Percentiles rank a stretch among this genome's conserved stretches.
These are phyloP conservation scores for Dendrobium huoshanense DNA, from an alignment of 106 monocot species.

Conservation along the genomic window DNA sequence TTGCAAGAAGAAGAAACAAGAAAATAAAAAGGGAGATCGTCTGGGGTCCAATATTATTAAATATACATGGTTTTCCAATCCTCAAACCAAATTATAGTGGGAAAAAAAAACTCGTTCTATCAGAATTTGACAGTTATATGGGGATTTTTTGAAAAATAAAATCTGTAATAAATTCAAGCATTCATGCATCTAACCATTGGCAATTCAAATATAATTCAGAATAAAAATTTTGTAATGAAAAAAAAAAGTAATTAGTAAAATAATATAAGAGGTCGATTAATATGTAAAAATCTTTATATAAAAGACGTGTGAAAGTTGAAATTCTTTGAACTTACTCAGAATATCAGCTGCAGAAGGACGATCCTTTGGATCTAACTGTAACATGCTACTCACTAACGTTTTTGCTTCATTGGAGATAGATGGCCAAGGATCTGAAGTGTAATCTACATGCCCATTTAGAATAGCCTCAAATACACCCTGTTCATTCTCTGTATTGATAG, in stretches of 20 bases:
- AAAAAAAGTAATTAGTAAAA: not conserved
- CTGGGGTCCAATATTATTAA: not conserved
- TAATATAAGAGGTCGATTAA: not conserved
- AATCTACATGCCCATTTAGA: conserved; percentile 52
- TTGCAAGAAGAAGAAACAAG: not conserved
- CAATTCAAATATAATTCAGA: not conserved
- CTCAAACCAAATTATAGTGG: not conserved
- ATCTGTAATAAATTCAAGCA: not conserved
- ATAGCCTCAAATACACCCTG: conserved; percentile 63
- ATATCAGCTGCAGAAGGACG: conserved; percentile 55
- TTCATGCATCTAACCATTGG: not conserved
- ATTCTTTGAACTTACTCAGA: conserved; percentile 36
- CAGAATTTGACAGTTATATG: not conserved
- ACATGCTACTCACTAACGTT: conserved; percentile 63
- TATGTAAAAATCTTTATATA: not conserved
- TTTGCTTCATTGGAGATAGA: conserved; percentile 74
- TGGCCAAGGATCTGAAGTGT: conserved; percentile 67
- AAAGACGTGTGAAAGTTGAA: not conserved
- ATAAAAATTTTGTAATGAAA: not conserved
- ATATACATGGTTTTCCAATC: not conserved
- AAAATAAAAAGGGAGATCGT: not conserved
- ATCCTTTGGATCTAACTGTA: conserved; percentile 50
- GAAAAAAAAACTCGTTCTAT: not conserved
- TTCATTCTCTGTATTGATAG: conserved; percentile 51
- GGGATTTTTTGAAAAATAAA: not conserved